Percentiles rank a stretch among this genome's conserved stretches.
Conservation (phyloP, 306 rosid species). For the Fagus sylvatica region DNA sequence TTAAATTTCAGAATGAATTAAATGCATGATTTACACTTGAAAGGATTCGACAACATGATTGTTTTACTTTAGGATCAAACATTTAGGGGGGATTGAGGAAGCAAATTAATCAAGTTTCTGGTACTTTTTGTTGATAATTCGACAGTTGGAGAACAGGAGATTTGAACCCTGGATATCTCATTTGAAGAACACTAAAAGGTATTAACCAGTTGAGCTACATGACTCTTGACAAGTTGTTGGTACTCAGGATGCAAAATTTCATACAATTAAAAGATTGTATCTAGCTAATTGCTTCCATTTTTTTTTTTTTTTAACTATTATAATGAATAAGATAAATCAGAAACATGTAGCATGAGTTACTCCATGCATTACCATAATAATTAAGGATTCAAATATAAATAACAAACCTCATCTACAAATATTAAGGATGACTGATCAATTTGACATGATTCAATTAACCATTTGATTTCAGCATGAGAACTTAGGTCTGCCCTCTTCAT, state of each 20-base stretch:
- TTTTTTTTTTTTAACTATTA: background rate
- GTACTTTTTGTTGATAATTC: too few relatives aligned
- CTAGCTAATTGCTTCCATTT: background rate
- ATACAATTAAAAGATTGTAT: background rate
- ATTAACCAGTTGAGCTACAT: too few relatives aligned
- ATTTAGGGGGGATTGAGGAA: background rate
- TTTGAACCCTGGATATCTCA: too few relatives aligned
- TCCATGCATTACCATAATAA: background rate
- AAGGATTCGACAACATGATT: background rate
- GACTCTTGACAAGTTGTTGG: too few relatives aligned
- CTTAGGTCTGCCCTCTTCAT: slow-evolving; percentile 60
- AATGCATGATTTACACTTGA: background rate
- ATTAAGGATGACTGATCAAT: slow-evolving; percentile 66
- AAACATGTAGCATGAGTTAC: background rate
- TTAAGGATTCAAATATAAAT: background rate
- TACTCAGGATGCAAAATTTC: too few relatives aligned
- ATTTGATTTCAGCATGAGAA: slow-evolving; percentile 70
- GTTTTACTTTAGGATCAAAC: too few relatives aligned
- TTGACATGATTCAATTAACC: slow-evolving; percentile 86
- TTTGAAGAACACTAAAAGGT: too few relatives aligned
- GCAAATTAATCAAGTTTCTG: background rate
- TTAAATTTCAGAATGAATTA: background rate
- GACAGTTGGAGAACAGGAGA: too few relatives aligned
- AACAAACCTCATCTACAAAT: slow-evolving; percentile 77
- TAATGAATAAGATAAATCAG: background rate